Base-by-base conservation (phyloP, 257 asterid species). In the Eucommia ulmoides region DNA sequence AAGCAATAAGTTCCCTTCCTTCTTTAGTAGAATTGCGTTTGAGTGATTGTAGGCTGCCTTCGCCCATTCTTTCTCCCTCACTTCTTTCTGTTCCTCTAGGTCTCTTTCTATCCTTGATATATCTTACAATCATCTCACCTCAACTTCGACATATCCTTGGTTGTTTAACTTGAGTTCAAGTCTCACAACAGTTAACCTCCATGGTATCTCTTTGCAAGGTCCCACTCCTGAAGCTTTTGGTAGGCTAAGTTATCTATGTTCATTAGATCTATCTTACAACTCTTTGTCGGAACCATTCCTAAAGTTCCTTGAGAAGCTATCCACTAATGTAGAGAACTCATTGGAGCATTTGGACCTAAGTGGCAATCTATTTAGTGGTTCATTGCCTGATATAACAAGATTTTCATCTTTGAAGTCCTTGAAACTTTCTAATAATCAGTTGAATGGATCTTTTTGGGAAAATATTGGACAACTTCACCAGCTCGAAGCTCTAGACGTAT, bases 221-320 rank as follows among this genome's bases (percentile, higher is more conserved):
- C 41, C 24, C 1, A 51, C 70, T 52, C 75, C 73, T 25, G 58
- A 48, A 33, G 50, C 23, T 8, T 64, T 74, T 16, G 66, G 54
- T 20, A 59, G 24, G 44, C 11, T 55, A 41, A 55, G 45, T 21
- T 26, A 45, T 20, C 11, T 55, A 11, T 25, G 19, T 23, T 6
- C 29, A 19, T 22, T 55, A 11, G 19, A 19, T 17, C 20, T 16
- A 29, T 29, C 38, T 50, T 17, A 19, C 12, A 14, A 50, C n/a
- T 9, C 10, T 12, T 20, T 58, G 3, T 33, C 9, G 11, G 41
- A 41, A 55, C 15, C 24, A 4, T 65, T 60, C 45, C 53, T 60
- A 8, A 44, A 33, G 24, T 49, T 66, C 22, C 24, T 55, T 22
- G 10, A 41, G 23, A 55, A 45, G 22, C 24, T 55, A 25, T 12